Percentiles rank a stretch among this genome's conserved stretches.
These are phyloP conservation scores for Lipomyces spencermartinsiae DNA, from an alignment of 805 yeast genomes.

Conservation along the genomic window DNA sequence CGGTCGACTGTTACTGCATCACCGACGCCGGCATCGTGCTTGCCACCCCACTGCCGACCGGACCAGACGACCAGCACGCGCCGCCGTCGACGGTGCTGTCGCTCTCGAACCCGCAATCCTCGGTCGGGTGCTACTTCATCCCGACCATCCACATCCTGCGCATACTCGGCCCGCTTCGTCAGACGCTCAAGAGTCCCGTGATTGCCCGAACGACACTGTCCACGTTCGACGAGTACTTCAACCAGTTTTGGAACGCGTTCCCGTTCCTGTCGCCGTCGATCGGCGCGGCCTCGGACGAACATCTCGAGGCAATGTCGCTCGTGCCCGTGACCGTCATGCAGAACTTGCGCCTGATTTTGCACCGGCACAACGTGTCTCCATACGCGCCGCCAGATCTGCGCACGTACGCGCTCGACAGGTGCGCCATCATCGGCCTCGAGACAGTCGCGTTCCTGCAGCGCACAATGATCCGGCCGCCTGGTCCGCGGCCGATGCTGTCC, in stretches of 20 bases:
- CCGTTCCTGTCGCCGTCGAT: conserved; percentile 23
- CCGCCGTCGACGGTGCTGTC: background rate
- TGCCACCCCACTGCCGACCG: conserved; percentile 1
- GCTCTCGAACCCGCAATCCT: conserved; percentile 15
- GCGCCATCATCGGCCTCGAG: conserved; percentile 27
- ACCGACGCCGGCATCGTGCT: conserved; percentile 11
- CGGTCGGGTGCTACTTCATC: conserved; percentile 21
- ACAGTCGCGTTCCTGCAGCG: conserved; percentile 32
- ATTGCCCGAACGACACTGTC: conserved; percentile 25
- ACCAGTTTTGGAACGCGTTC: conserved; percentile 31
- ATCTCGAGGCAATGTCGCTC: conserved; percentile 25
- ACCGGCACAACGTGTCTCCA: conserved; percentile 35
- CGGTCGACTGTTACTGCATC: conserved; percentile 31
- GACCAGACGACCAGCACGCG: background rate
- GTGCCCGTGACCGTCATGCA: conserved; percentile 34
- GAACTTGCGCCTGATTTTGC: conserved; percentile 25
- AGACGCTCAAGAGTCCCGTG: conserved; percentile 20
- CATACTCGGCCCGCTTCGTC: conserved; percentile 26
- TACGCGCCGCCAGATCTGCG: conserved; percentile 30
- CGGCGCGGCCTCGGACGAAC: conserved; percentile 2
- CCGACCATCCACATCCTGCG: conserved; percentile 34
- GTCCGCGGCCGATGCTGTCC: background rate
- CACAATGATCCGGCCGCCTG: conserved; percentile 24
- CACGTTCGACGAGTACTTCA: conserved; percentile 32
- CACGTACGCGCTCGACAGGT: conserved; percentile 29